Base-by-base conservation (phyloP, 2,329 filamentous ascomycete genomes). In the Cladosporium sp. region DNA sequence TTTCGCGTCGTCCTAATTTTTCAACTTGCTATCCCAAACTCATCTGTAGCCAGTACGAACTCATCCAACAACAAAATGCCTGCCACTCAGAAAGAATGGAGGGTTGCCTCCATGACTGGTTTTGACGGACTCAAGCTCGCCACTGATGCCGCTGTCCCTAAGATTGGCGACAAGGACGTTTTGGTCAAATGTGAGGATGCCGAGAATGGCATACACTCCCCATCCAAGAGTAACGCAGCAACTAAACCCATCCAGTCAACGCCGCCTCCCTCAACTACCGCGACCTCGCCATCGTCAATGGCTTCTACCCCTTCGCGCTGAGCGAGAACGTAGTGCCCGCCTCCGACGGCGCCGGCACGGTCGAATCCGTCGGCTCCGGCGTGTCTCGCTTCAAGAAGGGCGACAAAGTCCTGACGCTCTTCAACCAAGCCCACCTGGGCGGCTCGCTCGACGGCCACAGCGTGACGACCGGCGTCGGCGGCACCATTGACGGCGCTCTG, bases 121-220 rank as follows among this genome's bases (percentile, higher is more conserved):
- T 84, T 88, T 59, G 79, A 86, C 40, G 73, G 72, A 36, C 73
- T 89, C 59, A 77, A 79, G 58, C 69, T 76, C 52, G 74, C 81
- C 43, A 71, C 76, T 41, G 67, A 70, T 33, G 74, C 69, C 0
- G 60, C 75, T 1, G 61, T 88, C 2, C 82, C 84, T 12, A 68
- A 80, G 56, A 62, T 85, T 1, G 85, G 85, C 40, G 84, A 88
- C 49, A 78, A 79, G 54, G 82, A 91, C 20, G 84, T 89, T 5
- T 75, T 91, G 29, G 81, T 91, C 58, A 85, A 84, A 67, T 73
- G 72, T 73, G 62, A 47, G 65, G 50, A 12, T 2, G 7, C 13
- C 32, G 13, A 38, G n/a, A 38, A 15, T 12, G 33, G 7, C 12
- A 35, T 32, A 32, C 30, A 32, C 7, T 7, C 27, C 27, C 27